Evolutionary conservation across 257 asterid genomes (phyloP).

Genomic region (Solanum acaule): DNA sequence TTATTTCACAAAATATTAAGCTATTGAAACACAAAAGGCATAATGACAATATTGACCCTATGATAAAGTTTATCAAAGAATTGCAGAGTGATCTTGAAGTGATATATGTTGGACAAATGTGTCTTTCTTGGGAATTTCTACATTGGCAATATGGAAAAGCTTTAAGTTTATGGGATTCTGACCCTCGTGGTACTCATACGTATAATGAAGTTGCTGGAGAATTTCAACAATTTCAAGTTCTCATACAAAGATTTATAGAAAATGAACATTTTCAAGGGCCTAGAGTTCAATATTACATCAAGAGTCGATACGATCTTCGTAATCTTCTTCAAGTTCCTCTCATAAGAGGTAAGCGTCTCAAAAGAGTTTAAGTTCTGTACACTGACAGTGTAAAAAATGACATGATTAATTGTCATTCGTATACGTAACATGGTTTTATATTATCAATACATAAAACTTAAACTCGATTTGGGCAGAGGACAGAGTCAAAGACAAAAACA

Average conservation of each 20-base stretch:
- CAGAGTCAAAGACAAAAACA: slow-evolving; percentile 32
- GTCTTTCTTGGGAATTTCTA: slow-evolving; percentile 94
- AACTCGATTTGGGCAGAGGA: slow-evolving; percentile 40
- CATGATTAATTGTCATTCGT: not conserved
- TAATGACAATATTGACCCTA: slow-evolving; percentile 53
- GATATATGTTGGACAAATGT: slow-evolving; percentile 85
- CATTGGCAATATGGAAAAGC: slow-evolving; percentile 82
- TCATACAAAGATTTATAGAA: slow-evolving; percentile 72
- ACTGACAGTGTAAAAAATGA: not conserved
- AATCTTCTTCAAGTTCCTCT: slow-evolving; percentile 87
- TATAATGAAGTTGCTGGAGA: slow-evolving; percentile 86
- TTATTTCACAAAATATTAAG: slow-evolving; percentile 48
- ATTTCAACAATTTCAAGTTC: slow-evolving; percentile 90
- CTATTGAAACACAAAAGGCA: slow-evolving; percentile 43
- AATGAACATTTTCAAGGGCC: slow-evolving; percentile 84
- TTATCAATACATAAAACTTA: not conserved
- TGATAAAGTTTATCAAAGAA: slow-evolving; percentile 63
- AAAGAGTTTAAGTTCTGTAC: not conserved
- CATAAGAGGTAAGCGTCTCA: slow-evolving; percentile 38
- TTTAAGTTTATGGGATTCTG: slow-evolving; percentile 65
- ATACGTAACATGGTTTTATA: not conserved
- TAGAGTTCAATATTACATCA: slow-evolving; percentile 48
- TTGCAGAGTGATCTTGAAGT: slow-evolving; percentile 72
- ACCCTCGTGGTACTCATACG: slow-evolving; percentile 37
- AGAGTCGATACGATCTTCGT: slow-evolving; percentile 56